Percentiles rank a stretch among this genome's conserved stretches.
Evolutionary conservation across 768 basidiomycete species (phyloP).

Genomic region (Postia placenta): DNA sequence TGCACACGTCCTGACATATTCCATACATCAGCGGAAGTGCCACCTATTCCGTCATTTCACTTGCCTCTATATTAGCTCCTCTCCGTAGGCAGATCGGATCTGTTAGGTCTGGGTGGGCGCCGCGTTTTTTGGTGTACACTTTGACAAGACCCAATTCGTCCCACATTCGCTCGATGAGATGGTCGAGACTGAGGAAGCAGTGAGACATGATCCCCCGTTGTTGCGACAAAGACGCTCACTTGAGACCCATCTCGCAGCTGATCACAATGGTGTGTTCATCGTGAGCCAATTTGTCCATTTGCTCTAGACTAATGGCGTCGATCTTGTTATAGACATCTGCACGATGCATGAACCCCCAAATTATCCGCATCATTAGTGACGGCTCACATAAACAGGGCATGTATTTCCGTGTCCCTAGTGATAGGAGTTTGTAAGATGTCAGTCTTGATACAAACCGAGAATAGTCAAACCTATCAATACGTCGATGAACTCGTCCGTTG

Average conservation of each 20-base stretch:
- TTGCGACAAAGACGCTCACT: conserved; percentile 36
- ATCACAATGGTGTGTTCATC: conserved; percentile 88
- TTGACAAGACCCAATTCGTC: conserved; percentile 77
- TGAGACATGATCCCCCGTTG: conserved; percentile 2
- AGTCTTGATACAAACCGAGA: conserved; percentile 1
- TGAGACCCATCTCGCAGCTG: conserved; percentile 91
- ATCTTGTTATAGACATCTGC: conserved; percentile 96
- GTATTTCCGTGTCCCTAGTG: conserved; percentile 84
- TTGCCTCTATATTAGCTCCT: conserved; percentile 89
- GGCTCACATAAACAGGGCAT: conserved; percentile 82
- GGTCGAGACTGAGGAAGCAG: conserved; percentile 47
- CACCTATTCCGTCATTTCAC: conserved; percentile 1
- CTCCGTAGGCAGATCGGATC: conserved; percentile 90
- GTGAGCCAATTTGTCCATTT: conserved; percentile 76
- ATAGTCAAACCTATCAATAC: conserved; percentile 74
- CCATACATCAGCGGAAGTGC: neutral
- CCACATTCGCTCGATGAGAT: conserved; percentile 75
- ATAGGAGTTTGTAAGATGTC: neutral
- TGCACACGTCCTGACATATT: conserved; percentile 67
- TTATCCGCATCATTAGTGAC: neutral
- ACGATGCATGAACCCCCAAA: conserved; percentile 8
- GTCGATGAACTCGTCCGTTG: conserved; percentile 95
- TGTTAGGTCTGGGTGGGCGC: conserved; percentile 83
- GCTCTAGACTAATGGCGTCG: conserved; percentile 80
- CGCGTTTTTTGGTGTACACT: conserved; percentile 96